A percentile compares a stretch with the other conserved stretches of the same genome.
Evolutionary conservation across 495 filamentous ascomycete species (phyloP).

Genomic region (Daldinia caldariorum): DNA sequence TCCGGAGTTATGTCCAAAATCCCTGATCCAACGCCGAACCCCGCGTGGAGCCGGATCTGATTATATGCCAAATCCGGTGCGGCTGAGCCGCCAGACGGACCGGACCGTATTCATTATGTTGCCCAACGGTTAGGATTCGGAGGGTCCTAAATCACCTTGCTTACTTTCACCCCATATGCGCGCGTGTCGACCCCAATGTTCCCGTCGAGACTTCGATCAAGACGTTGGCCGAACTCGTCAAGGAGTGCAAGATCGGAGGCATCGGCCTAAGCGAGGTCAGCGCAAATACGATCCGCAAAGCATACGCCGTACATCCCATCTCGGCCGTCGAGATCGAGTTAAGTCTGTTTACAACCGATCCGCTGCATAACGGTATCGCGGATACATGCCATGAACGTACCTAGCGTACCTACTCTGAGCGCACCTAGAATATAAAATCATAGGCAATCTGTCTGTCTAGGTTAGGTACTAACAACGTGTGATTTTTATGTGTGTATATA

Average conservation of each 20-base stretch:
- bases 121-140: neutral
- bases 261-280: conserved; percentile 58
- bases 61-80: too few relatives aligned
- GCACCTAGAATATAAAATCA: neutral
- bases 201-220: conserved; percentile 47
- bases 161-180: conserved; percentile 47
- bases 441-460: neutral
- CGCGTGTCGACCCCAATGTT: conserved; percentile 69
- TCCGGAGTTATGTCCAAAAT: too few relatives aligned
- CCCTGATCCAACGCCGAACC: neutral
- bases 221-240: conserved; percentile 56
- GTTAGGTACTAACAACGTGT: neutral
- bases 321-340: conserved; percentile 58
- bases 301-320: conserved; percentile 48
- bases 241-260: conserved; percentile 64
- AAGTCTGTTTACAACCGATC: conserved; percentile 50
- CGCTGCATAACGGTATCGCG: conserved; percentile 44
- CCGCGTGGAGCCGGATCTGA: neutral
- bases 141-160: neutral
- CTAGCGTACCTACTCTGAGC: neutral
- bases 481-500: too few relatives aligned
- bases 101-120: neutral
- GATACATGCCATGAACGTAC: conserved; percentile 55
- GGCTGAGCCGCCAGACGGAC: neutral
- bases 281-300: conserved; percentile 49